Base-by-base conservation (phyloP, 345 rosid genomes). In the Fremontodendron californicum region DNA sequence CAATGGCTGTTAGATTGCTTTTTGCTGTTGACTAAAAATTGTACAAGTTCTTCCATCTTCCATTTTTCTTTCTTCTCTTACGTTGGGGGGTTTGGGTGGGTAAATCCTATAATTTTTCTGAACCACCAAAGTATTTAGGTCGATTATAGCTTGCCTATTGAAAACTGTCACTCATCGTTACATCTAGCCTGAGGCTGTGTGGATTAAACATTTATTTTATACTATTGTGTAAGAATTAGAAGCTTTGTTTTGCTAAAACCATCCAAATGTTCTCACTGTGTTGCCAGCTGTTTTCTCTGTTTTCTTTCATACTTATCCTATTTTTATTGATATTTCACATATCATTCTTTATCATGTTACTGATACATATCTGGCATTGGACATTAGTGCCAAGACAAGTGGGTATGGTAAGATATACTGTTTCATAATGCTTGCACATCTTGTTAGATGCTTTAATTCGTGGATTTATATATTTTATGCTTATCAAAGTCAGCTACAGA, bases 391-490 rank as follows among this genome's bases (percentile, higher is more conserved):
- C 10, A 42, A 12, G 37, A 29, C 16, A 48, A 48, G n/a, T 16
- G 42, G 58, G 74, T 48, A 1, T 70, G 27, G 60, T 31, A 70
- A 29, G 18, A 18, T 48, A 19, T 70, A 48, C 25, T 10, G 4
- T 70, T 70, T 70, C 57, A 70, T 70, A 48, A 48, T 70, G 58
- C 58, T 46, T 29, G 21, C 42, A 25, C 48, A 10, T 37, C 76
- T n/a, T 63, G 27, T 51, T 33, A 10, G 57, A 43, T 69, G 52
- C 62, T 62, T 8, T 27, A 64, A 57, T 42, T 71, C 62, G 74
- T 61, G 70, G 16, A 52, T 35, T 42, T 39, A 9, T 66, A 7
- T 31, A 21, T 66, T 72, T 12, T 71, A 40, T 37, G 57, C 54
- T 48, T 52, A 62, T 35, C 18, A 35, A 45, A 49, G 31, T 78